phyloP scores from a whole-genome alignment of 352 stramenopile genomes.

The Phytopythium vexans region DNA sequence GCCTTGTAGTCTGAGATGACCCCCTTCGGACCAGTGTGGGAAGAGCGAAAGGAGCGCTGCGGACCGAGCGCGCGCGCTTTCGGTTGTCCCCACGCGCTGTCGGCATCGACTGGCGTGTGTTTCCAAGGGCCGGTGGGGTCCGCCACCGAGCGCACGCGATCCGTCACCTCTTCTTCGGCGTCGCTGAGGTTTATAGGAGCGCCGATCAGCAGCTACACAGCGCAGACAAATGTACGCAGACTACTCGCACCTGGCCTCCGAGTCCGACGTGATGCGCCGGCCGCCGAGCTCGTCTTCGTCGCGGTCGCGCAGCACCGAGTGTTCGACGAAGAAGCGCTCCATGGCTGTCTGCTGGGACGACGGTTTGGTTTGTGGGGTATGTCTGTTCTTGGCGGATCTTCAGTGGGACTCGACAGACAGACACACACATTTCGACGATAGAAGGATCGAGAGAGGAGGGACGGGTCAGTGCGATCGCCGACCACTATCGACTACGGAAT shows the following conservation, averaged over 20 bases:
- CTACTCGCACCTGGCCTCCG: slow-evolving; percentile 49
- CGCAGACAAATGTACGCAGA: neutral
- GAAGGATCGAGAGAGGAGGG: too few relatives aligned
- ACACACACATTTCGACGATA: too few relatives aligned
- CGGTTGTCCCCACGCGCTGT: slow-evolving; percentile 43
- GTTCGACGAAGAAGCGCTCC: slow-evolving; percentile 81
- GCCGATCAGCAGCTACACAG: neutral
- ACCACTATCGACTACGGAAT: too few relatives aligned
- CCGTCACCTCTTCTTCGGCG: slow-evolving; percentile 49
- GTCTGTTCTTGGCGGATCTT: neutral
- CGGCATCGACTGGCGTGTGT: slow-evolving; percentile 40
- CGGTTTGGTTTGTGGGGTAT: neutral
- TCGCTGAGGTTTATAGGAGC: slow-evolving; percentile 18
- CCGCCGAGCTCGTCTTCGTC: slow-evolving; percentile 57
- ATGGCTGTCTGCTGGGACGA: slow-evolving; percentile 24
- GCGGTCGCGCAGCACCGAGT: slow-evolving; percentile 71
- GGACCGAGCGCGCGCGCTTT: slow-evolving; percentile 16
- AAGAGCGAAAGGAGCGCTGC: slow-evolving; percentile 50
- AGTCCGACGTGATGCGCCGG: slow-evolving; percentile 58
- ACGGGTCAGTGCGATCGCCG: too few relatives aligned
- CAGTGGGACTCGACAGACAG: neutral
- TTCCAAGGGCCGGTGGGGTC: slow-evolving; percentile 71
- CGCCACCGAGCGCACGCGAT: slow-evolving; percentile 60
- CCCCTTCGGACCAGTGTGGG: slow-evolving; percentile 76
- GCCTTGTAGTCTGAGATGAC: slow-evolving; percentile 83